Evolutionary conservation across 768 basidiomycete species (phyloP), one percentile per base, ranked within the genome.

Genomic region (Termitomyces sp.): DNA sequence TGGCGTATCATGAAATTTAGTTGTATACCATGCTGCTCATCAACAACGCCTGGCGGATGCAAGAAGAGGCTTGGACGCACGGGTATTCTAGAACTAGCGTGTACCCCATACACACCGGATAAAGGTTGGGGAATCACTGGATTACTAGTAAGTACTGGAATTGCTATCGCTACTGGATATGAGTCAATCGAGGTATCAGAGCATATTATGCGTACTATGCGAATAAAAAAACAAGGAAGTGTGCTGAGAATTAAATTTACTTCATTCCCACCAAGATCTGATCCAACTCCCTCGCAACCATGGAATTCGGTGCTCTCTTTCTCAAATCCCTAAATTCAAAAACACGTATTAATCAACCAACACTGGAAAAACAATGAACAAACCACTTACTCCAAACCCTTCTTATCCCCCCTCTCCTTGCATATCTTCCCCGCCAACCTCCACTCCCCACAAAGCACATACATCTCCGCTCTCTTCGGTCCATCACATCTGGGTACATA

Each of bases 401-500:
- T 82, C 68, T 87, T 89, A 67, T 99, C 93, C 1, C 85, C 85
- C 26, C 90, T 76, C 49, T 95, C 92, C 69, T 93, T 96, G 69
- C 92, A 96, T 61, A 93, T 90, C 64, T 81, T 85, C 1, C 88
- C 95, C 0, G 94, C 95, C 66, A 82, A 74, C 38, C 85, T 80
- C 93, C 93, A 97, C 54, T 97, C 96, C 2, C 88, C 88, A 63
- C 93, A 97, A 58, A 84, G 78, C 22, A 94, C 87, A 64, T 92
- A 99, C 41, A 99, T 71, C 55, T 98, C 94, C 3, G 88, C 83
- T 22, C 93, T 78, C 61, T 83, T 85, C 24, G 83, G 85, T 0
- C 84, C 77, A 66, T 98, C 97, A 64, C 96, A 98, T 28, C 85
- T 83, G 2, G 85, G 70, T 21, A 98, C 90, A 65, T 88, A 98